phyloP scores from a whole-genome alignment of 805 yeast genomes.

The Candida yuanshanica region DNA sequence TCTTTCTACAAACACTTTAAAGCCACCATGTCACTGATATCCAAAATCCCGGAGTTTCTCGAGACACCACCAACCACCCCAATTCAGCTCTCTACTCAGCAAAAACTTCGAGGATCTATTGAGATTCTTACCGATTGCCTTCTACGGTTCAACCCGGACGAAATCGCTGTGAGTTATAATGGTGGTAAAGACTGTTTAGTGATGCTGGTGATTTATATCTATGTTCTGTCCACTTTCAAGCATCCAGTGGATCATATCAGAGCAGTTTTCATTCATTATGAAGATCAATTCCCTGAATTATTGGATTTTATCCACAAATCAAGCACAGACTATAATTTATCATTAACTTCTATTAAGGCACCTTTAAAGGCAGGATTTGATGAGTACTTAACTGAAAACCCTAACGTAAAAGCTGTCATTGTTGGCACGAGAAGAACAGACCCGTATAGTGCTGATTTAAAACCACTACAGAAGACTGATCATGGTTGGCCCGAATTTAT shows the following conservation, averaged over 20 bases:
- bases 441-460: conserved; percentile 65
- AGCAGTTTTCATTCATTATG: conserved; percentile 72
- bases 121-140: conserved; percentile 1
- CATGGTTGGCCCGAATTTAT: conserved; percentile 87
- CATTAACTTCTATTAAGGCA: conserved; percentile 31
- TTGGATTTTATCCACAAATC: conserved; percentile 58
- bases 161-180: conserved; percentile 78
- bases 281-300: conserved; percentile 65
- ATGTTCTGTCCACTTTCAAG: conserved; percentile 44
- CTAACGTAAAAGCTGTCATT: conserved; percentile 61
- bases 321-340: conserved; percentile 47
- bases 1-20: background rate
- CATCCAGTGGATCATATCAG: conserved; percentile 32
- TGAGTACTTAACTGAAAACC: conserved; percentile 47
- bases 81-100: background rate
- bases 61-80: background rate
- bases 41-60: background rate
- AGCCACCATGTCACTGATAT: background rate
- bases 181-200: conserved; percentile 98
- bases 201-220: conserved; percentile 58
- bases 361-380: conserved; percentile 68
- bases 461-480: conserved; percentile 69
- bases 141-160: conserved; percentile 24
- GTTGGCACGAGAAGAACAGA: conserved; percentile 88
- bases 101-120: conserved; percentile 2